Evolutionary conservation across 1,139 yeast species (phyloP), one percentile per base, ranked within the genome.

Genomic region (Yamadazyma sp.): DNA sequence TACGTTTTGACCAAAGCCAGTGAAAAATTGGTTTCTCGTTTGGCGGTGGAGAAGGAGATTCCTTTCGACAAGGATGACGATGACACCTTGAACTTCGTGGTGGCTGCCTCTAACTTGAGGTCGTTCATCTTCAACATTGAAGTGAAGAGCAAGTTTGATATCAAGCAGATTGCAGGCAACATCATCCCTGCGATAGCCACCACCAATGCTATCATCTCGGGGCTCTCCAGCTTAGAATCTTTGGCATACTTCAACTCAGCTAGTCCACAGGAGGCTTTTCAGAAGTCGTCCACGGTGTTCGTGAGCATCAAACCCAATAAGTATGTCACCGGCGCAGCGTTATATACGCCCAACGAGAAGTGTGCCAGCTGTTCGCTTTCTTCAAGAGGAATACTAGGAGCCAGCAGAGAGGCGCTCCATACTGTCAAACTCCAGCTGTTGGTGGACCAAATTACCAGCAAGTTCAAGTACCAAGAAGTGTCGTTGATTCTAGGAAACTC

Each of bases 161-260:
- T 87, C 48, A 94, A 94, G 59, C 81, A 94, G 57, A 89, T 91
- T 51, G 98, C 98, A 0, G 99, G 99, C 8, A 92, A 92, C 59
- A 94, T 94, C 53, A 92, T 94, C 37, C 98, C 99, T 0, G 98
- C 98, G 0, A 91, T 94, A 51, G 98, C 98, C 10, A 92, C 98
- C 1, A 92, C 98, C 9, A 94, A 94, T 59, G 98, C 98, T 1
- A 83, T 92, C 16, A 83, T 92, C 47, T 91, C 97, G 0, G 98
- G 98, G 0, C 76, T 89, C 46, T 84, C 95, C 18, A 82, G 89
- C 11, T 59, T 91, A 41, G 83, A 81, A 39, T 84, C 91, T 0
- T 63, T 87, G 38, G 77, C 79, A 40, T 75, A 76, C 35, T 75
- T 81, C 54, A 53, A 52, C 20, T 36, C 53, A 12, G 47, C 56